Base-by-base conservation (phyloP, 2,329 filamentous ascomycete species). In the Trichoderma gracile region DNA sequence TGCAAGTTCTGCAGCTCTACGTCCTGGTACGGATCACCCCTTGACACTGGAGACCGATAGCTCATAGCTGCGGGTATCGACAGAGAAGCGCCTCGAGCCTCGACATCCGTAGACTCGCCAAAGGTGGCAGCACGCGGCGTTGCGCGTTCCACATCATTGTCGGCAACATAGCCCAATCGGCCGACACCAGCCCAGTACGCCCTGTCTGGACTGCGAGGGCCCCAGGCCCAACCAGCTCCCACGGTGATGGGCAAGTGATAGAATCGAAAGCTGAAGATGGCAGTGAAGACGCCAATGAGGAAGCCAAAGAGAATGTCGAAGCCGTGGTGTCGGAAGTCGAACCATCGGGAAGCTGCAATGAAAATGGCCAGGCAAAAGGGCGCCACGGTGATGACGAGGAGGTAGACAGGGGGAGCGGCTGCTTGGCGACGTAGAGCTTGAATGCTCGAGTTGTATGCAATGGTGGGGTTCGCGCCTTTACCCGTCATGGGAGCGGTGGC, bases 221-320 rank as follows among this genome's bases (percentile, higher is more conserved):
- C 92, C 93, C 93, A 97, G 0, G 91, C 87, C 92, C 93, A 97
- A 15, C 93, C 93, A 1, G 89, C 90, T 7, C 92, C 92, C n/a
- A 73, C 72, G 23, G 69, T 72, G 67, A 96, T 87, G 0, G 93
- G 92, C 10, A 95, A 79, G 73, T 97, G 92, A 73, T 97, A 97
- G 79, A 89, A 92, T 25, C 90, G 83, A 79, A 97, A 97, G 3
- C 88, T 85, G 69, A 94, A 87, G 74, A 88, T 88, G 21, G 91
- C 85, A 43, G 85, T 85, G 50, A 87, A 77, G 15, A 89, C 83
- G 9, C 94, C 94, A 67, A 97, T 89, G 14, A 90, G 69, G 63
- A 89, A 90, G n/a, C 94, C 94, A 67, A 90, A 92, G 2, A 97
- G 78, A 68, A 97, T 91, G 69, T 98, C 94, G 74, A 97, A 94